Conservation (phyloP, 2,329 filamentous ascomycete genomes). For the Calonectria honghensis region DNA sequence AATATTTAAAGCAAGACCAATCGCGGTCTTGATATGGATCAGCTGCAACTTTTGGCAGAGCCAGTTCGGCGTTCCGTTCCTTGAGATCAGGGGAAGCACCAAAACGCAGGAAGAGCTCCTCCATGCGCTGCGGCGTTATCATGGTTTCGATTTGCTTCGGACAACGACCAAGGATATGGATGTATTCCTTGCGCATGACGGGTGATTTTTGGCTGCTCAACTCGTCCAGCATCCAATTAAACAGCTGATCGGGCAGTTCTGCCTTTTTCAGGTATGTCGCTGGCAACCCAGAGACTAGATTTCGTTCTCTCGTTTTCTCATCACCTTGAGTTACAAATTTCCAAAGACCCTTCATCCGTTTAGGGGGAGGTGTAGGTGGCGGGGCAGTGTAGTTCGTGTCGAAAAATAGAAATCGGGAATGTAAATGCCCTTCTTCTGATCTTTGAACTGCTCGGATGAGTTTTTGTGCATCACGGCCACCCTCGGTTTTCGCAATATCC, state of each 20-base stretch:
- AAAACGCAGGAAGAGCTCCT: constrained; percentile 74
- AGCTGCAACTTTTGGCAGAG: constrained; percentile 46
- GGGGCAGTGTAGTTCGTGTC: constrained; percentile 57
- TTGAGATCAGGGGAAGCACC: constrained; percentile 72
- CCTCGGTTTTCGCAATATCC: constrained; percentile 60
- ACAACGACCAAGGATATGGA: constrained; percentile 70
- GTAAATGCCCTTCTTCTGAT: constrained; percentile 63
- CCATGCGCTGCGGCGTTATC: constrained; percentile 66
- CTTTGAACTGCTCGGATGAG: constrained; percentile 71
- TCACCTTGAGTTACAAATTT: constrained; percentile 67
- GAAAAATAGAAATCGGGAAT: constrained; percentile 71
- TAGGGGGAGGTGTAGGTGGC: constrained; percentile 53
- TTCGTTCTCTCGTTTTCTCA: constrained; percentile 69
- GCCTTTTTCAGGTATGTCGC: constrained; percentile 64
- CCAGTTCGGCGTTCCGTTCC: constrained; percentile 49
- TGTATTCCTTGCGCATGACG: constrained; percentile 77
- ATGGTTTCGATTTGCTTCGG: constrained; percentile 65
- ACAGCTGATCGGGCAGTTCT: constrained; percentile 76
- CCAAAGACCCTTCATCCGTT: constrained; percentile 65
- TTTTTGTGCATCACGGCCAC: constrained; percentile 67
- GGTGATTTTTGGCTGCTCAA: constrained; percentile 73
- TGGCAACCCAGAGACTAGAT: constrained; percentile 78
- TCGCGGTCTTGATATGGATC: constrained; percentile 63
- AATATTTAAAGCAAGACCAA: constrained; percentile 67
- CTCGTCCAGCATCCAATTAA: constrained; percentile 80